Conservation (phyloP, 2,329 filamentous ascomycete genomes). For the Diaporthe vaccinii region DNA sequence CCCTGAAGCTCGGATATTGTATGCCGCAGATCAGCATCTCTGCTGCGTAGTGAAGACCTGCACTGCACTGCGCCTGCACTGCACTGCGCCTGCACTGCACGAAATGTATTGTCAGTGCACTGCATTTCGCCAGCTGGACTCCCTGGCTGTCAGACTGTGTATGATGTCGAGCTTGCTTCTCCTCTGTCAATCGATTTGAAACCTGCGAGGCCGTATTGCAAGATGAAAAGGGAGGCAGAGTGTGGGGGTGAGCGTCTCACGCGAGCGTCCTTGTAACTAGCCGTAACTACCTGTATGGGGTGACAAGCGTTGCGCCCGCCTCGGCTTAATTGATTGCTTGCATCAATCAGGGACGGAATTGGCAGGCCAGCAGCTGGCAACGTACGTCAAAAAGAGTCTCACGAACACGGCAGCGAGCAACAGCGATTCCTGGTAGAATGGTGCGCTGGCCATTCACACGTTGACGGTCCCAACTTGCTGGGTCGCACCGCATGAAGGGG, state of each 20-base stretch:
- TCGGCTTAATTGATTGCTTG: constrained; percentile 30
- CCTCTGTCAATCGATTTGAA: constrained; percentile 3
- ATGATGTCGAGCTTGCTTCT: constrained; percentile 16
- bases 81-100: constrained; percentile 8
- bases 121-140: constrained; percentile 2
- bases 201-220: constrained; percentile 4
- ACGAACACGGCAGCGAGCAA: constrained; percentile 30
- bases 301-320: constrained; percentile 25
- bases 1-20: constrained; percentile 28
- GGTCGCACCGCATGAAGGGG: constrained; percentile 34
- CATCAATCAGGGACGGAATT: background rate
- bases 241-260: constrained; percentile 13
- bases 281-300: background rate
- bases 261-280: constrained; percentile 1
- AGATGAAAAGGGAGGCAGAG: background rate
- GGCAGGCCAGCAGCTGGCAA: constrained; percentile 15
- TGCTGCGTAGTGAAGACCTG: constrained; percentile 16
- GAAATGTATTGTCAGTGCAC: constrained; percentile 26
- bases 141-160: background rate
- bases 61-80: constrained; percentile 1
- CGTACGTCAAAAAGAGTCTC: constrained; percentile 37
- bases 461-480: constrained; percentile 13
- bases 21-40: constrained; percentile 34
- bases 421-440: background rate
- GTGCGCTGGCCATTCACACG: background rate